These are phyloP conservation scores for Miamiensis avidus DNA, from an alignment of 169 alveolate genomes.

Conservation along the genomic window DNA sequence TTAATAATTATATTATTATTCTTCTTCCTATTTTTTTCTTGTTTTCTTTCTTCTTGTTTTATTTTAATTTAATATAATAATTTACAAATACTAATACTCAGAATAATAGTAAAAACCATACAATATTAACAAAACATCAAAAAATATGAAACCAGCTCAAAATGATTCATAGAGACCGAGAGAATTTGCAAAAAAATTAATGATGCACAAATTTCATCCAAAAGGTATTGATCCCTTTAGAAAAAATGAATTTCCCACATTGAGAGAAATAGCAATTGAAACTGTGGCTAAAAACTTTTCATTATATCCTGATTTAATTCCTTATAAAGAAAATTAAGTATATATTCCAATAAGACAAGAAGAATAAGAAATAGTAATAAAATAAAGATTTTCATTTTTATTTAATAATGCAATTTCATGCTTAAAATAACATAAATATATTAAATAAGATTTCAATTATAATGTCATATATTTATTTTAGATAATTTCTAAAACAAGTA, in stretches of 20 bases:
- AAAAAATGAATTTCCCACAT: constrained; percentile 43
- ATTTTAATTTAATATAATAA: no score
- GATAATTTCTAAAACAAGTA: constrained; percentile 40
- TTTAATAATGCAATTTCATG: background rate
- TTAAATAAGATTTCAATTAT: no score
- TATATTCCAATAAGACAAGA: constrained; percentile 12
- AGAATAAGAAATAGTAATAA: constrained; percentile 12
- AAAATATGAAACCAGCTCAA: no score
- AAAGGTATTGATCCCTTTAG: constrained; percentile 14
- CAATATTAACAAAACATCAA: no score
- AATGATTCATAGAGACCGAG: no score
- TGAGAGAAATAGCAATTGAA: constrained; percentile 39
- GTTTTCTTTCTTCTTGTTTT: no score
- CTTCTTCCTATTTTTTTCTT: no score
- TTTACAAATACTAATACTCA: no score
- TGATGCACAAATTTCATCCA: background rate
- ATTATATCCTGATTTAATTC: constrained; percentile 31
- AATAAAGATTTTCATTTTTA: background rate
- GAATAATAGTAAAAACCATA: no score
- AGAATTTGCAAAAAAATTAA: background rate
- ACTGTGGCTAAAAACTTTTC: constrained; percentile 33
- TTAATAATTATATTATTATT: no score
- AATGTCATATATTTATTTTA: no score
- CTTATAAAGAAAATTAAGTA: constrained; percentile 22
- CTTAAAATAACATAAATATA: no score